Base-by-base conservation (phyloP, 495 filamentous ascomycete genomes). In the Penicillium ochrochloron region DNA sequence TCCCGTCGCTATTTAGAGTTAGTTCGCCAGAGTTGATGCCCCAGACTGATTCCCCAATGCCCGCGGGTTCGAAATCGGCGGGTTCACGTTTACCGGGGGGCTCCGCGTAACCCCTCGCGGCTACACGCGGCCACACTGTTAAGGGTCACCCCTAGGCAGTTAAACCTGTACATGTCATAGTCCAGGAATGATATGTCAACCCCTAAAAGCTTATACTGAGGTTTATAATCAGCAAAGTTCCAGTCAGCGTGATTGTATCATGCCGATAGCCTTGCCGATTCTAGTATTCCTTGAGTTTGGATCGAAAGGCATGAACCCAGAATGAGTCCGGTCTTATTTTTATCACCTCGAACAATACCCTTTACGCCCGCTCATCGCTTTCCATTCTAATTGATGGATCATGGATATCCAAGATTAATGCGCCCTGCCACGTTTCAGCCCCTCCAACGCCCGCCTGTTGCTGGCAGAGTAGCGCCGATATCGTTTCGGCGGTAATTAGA, bases 1-100 rank as follows among this genome's bases (percentile, higher is more conserved):
- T 48, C 50, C 55, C 55, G 56, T 55, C 41, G 44, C 48, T 25
- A 31, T 60, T 63, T 60, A 54, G 17, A 57, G 55, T 66, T 66
- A 54, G 56, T 29, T 50, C 31, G 41, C 9, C 23, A 39, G 25
- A 31, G 37, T 19, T 21, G 14, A 53, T 56, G 34, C 58, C 59
- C 62, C 54, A 59, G 33, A 53, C 23, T 19, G 37, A 44, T 64
- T 10, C 56, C 56, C 46, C 35, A 19, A 53, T 57, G 56, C 50
- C 66, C 66, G 66, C 63, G 66, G 66, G 42, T 34, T 57, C 63
- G 23, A 15, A 19, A 44, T 41, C 39, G 6, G 23, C 57, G 9
- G 31, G 25, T 11, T 53, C 46, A 55, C 17, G 53, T 68, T 68
- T 64, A 31, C 62, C 62, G 62, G 31, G 21, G n/a, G 7, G 17